Evolutionary conservation across 2,329 filamentous ascomycete genomes (phyloP).

Genomic region (Colletotrichum sp.): DNA sequence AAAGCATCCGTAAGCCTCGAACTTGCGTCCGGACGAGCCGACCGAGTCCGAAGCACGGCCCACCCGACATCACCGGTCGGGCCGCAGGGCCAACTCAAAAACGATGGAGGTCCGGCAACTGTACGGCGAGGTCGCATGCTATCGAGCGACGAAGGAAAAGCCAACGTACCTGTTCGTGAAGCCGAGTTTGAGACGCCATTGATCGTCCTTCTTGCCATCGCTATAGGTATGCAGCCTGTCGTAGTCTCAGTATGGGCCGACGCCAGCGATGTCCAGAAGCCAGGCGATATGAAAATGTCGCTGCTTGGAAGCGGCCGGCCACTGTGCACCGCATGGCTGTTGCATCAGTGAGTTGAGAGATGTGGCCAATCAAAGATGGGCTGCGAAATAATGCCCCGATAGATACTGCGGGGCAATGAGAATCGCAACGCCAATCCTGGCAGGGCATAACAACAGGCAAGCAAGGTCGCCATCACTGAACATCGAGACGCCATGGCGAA

Average conservation of each 20-base stretch:
- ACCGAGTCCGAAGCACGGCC: background rate
- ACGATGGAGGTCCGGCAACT: too few relatives aligned
- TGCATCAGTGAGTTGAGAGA: background rate
- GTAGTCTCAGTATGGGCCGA: background rate
- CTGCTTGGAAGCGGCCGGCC: background rate
- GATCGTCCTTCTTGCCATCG: background rate
- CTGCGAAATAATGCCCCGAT: background rate
- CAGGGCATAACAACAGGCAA: background rate
- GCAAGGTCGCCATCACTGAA: background rate
- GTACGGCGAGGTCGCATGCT: background rate
- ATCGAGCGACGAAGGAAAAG: background rate
- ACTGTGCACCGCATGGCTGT: background rate
- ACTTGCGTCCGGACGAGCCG: background rate
- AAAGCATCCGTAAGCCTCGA: background rate
- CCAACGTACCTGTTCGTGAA: background rate
- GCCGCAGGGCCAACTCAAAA: background rate
- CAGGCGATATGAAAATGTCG: too few relatives aligned
- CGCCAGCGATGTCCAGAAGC: background rate
- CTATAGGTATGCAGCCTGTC: too few relatives aligned
- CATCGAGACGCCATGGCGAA: background rate
- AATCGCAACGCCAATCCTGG: background rate
- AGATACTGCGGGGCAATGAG: background rate
- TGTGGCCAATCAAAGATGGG: background rate
- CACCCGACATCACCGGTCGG: background rate
- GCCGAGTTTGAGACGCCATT: background rate